Conservation (phyloP, 805 yeast genomes). For the Clavispora carvajalis region DNA sequence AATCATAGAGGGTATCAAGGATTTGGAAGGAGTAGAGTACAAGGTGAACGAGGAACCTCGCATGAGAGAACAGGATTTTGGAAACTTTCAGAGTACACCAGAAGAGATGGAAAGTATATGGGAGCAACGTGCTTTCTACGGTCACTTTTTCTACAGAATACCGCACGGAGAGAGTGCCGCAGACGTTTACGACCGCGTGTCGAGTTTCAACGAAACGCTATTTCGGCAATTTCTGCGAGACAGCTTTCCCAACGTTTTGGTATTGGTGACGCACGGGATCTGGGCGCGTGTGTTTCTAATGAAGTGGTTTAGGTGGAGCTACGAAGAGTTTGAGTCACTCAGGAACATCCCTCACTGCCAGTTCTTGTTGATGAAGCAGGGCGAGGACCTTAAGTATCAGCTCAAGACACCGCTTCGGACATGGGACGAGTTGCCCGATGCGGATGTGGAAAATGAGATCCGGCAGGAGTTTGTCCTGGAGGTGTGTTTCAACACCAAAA, state of each 20-base stretch:
- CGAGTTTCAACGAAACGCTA: conserved; percentile 83
- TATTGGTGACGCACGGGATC: conserved; percentile 88
- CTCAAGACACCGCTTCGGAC: conserved; percentile 60
- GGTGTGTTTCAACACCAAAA: conserved; percentile 32
- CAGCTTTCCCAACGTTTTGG: conserved; percentile 73
- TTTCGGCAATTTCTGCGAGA: conserved; percentile 71
- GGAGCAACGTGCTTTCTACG: conserved; percentile 82
- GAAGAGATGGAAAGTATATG: conserved; percentile 77
- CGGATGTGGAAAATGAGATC: conserved; percentile 33
- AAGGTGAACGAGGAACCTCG: conserved; percentile 81
- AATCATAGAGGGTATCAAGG: conserved; percentile 52
- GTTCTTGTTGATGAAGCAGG: conserved; percentile 70
- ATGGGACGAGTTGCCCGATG: conserved; percentile 60
- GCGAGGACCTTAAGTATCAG: conserved; percentile 44
- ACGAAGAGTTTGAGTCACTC: conserved; percentile 79
- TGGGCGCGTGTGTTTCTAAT: conserved; percentile 90
- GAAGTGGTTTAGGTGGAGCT: conserved; percentile 94
- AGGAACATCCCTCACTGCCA: conserved; percentile 83
- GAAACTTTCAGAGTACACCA: conserved; percentile 77
- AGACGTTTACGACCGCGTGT: conserved; percentile 86
- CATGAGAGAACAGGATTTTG: conserved; percentile 92
- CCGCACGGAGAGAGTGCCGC: conserved; percentile 96
- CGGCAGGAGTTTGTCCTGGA: conserved; percentile 33
- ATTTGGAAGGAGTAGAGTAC: conserved; percentile 40
- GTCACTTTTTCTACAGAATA: conserved; percentile 73